These are phyloP conservation scores for Salix arbutifolia DNA, from an alignment of 345 rosid species.

Conservation along the genomic window DNA sequence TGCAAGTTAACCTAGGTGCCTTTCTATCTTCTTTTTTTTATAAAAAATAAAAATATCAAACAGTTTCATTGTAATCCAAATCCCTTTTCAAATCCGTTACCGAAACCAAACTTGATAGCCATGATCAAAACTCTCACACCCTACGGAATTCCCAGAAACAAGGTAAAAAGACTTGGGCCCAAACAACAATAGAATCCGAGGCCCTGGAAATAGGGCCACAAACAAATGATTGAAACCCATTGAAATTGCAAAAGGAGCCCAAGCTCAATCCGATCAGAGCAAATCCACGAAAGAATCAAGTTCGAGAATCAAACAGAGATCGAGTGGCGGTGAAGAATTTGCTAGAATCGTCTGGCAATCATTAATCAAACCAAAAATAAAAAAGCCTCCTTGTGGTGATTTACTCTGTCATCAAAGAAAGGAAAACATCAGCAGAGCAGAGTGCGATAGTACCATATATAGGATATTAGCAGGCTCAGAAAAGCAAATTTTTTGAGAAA, in stretches of 20 bases:
- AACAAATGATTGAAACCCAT: not conserved
- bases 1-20: too few species aligned
- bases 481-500: not conserved
- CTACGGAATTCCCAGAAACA: not conserved
- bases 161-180: not conserved
- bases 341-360: slow-evolving; percentile 22
- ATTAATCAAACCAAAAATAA: not conserved
- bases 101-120: too few species aligned
- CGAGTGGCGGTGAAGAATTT: slow-evolving; percentile 3
- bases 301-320: not conserved
- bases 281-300: not conserved
- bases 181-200: not conserved
- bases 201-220: not conserved
- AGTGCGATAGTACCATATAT: not conserved
- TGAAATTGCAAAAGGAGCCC: not conserved
- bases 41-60: too few species aligned
- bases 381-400: too few species aligned
- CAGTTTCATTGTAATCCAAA: too few species aligned
- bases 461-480: not conserved
- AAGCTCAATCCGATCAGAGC: not conserved
- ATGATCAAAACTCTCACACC: not conserved
- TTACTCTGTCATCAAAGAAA: not conserved
- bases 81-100: too few species aligned
- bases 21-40: too few species aligned
- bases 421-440: not conserved